Percentiles rank a stretch among this genome's conserved stretches.
Evolutionary conservation across 2,329 filamentous ascomycete species (phyloP).

Genomic region (Aspergillus calidoustus): DNA sequence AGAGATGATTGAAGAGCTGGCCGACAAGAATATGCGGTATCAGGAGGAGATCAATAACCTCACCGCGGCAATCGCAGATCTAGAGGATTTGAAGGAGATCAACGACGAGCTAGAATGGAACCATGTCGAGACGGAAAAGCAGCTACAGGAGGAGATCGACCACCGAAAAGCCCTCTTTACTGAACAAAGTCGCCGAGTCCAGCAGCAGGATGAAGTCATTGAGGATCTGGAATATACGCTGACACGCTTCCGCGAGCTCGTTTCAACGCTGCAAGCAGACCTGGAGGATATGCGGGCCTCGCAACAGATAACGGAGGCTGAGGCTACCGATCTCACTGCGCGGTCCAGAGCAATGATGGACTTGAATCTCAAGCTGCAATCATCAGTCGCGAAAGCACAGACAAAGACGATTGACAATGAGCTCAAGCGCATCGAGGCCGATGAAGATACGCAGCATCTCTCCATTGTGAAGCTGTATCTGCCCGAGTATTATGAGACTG

Average conservation of each 20-base stretch:
- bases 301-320: conserved; percentile 87
- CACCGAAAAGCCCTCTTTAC: conserved; percentile 81
- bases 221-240: conserved; percentile 91
- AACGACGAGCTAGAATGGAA: conserved; percentile 94
- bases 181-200: conserved; percentile 75
- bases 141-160: conserved; percentile 91
- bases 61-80: conserved; percentile 78
- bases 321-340: conserved; percentile 86
- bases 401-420: conserved; percentile 94
- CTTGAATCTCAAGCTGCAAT: conserved; percentile 90
- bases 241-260: conserved; percentile 84
- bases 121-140: conserved; percentile 89
- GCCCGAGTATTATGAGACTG: conserved; percentile 78
- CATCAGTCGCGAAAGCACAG: conserved; percentile 87
- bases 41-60: conserved; percentile 84
- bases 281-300: conserved; percentile 91
- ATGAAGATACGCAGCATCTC: conserved; percentile 86
- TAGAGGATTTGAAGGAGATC: conserved; percentile 87
- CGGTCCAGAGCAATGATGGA: conserved; percentile 95
- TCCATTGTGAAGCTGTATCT: conserved; percentile 88
- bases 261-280: conserved; percentile 81
- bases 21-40: conserved; percentile 82
- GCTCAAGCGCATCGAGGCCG: conserved; percentile 80
- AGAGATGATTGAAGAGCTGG: conserved; percentile 91
- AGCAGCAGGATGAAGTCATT: conserved; percentile 76